Evolutionary conservation across 2,329 filamentous ascomycete genomes (phyloP), one percentile per base, ranked within the genome.

Genomic region (Cercospora berteroae): DNA sequence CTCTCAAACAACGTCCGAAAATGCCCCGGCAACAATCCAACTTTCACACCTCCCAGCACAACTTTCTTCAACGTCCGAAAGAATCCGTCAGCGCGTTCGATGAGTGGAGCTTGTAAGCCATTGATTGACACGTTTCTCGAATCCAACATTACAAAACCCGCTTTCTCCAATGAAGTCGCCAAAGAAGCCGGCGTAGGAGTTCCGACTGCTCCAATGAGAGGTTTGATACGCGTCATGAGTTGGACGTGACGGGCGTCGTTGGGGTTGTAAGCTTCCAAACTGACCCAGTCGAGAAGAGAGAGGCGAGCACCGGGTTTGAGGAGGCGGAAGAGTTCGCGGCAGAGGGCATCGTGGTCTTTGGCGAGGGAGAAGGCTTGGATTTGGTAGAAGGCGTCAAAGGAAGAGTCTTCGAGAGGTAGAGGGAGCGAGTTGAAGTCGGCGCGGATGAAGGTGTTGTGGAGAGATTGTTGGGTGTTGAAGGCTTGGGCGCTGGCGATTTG

Each of bases 341-440:
- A 73, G 2, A 75, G 66, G 29, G 68, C 67, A 1, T 67, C 52
- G 48, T 73, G 70, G 63, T 75, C 73, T 56, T 74, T 74, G 56
- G 70, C 73, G 7, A 76, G 64, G 56, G 71, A 73, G 69, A 76
- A 74, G 23, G 74, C 74, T 60, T 76, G 74, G 33, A 76, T 75
- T 60, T 76, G 71, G 65, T 76, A 76, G 67, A 76, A 75, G 69
- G 68, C 74, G 64, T 76, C 74, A 59, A 74, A 75, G 18, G 71
- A 60, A 20, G 66, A 66, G n/a, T 68, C 64, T 12, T 70, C 64
- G 16, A 76, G 61, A 12, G 74, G 74, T 18, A 75, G 66, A 1
- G 74, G 74, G 4, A 75, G 69, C 7, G 74, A 72, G 65, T 76
- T 76, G 66, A 75, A 73, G 68, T 76, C 74, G 52, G 62, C 63